Evolutionary conservation across 805 yeast genomes (phyloP).

Genomic region (Teunomyces kruisii): DNA sequence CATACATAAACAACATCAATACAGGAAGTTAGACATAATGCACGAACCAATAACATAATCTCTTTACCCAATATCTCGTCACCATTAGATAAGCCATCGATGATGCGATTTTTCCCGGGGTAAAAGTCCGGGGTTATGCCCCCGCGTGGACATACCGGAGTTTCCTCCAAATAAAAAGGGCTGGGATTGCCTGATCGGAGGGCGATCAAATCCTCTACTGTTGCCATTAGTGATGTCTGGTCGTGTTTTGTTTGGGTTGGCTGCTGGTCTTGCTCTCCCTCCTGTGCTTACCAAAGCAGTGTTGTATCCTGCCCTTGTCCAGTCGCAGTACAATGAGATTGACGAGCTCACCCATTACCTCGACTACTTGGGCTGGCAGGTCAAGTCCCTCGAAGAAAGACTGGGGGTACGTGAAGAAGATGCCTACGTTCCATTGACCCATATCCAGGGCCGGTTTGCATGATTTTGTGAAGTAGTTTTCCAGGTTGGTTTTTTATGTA

Average conservation of each 20-base stretch:
- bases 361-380: slow-evolving; percentile 36
- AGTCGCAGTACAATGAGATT: slow-evolving; percentile 26
- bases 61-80: no score
- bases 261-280: slow-evolving; percentile 30
- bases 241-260: slow-evolving; percentile 19
- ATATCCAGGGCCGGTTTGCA: not conserved
- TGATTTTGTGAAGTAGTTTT: not conserved
- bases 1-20: no score
- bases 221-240: slow-evolving; percentile 1
- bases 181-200: not conserved
- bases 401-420: slow-evolving; percentile 28
- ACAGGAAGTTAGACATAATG: no score
- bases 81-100: no score
- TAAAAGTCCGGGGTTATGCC: not conserved
- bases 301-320: slow-evolving; percentile 25
- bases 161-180: not conserved
- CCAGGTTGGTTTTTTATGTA: not conserved
- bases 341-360: slow-evolving; percentile 29
- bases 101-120: slow-evolving; percentile 1
- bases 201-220: not conserved
- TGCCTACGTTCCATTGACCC: slow-evolving; percentile 15
- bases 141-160: not conserved
- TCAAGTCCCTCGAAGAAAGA: slow-evolving; percentile 30
- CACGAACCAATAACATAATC: no score
- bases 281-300: slow-evolving; percentile 28